Evolutionary conservation across 1,284 basidiomycete genomes (phyloP).

Genomic region (Melampsora abietis-canadensis): DNA sequence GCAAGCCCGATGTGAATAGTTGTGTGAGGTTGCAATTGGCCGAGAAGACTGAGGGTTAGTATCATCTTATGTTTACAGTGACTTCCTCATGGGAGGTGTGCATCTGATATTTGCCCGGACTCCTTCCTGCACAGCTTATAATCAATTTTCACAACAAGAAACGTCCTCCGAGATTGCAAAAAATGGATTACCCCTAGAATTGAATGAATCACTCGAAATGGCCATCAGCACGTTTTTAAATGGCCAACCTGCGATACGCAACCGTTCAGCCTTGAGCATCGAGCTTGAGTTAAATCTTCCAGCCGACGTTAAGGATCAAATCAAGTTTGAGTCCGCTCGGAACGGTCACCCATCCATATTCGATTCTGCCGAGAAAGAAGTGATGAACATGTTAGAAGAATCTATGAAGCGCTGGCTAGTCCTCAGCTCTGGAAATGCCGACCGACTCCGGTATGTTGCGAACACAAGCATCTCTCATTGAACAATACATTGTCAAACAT

Average conservation of each 20-base stretch:
- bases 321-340: conserved; percentile 8
- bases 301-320: conserved; percentile 22
- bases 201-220: conserved; percentile 19
- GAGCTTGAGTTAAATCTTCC: conserved; percentile 33
- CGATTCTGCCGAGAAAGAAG: conserved; percentile 17
- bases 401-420: conserved; percentile 26
- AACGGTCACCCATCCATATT: conserved; percentile 20
- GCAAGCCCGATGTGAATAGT: neutral
- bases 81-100: neutral
- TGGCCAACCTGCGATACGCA: neutral
- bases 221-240: conserved; percentile 10
- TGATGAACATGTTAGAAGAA: conserved; percentile 28
- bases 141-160: neutral
- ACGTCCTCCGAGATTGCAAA: neutral
- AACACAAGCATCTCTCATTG: no score
- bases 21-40: neutral
- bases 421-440: conserved; percentile 2
- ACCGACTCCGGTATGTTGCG: no score
- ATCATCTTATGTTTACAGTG: neutral
- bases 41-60: neutral
- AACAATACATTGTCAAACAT: no score
- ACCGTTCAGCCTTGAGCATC: neutral
- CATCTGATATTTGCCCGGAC: neutral
- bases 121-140: neutral
- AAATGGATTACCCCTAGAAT: conserved; percentile 10